Base-by-base conservation (phyloP, 2,329 filamentous ascomycete genomes). In the Monosporascus ibericus region DNA sequence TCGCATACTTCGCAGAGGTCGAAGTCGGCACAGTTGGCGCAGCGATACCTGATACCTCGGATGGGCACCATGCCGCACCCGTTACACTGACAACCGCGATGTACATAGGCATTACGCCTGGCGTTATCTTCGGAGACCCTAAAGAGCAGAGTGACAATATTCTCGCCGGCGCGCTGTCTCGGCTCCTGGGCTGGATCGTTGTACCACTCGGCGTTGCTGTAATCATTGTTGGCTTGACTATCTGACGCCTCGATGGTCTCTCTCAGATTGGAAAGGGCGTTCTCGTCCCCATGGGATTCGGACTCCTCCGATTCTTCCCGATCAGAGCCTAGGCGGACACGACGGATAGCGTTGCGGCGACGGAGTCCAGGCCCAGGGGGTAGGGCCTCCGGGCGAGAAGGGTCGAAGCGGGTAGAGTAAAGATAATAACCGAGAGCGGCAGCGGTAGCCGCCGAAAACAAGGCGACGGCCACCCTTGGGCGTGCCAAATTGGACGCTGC, bases 1-100 rank as follows among this genome's bases (percentile, higher is more conserved):
- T 99, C 92, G 72, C 94, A 99, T 7, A 86, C 86, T 66, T 96
- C 91, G 74, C 94, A 99, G 2, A 99, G 82, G 67, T 99, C 94
- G 66, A 91, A 97, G 70, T 99, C 92, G 58, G 89, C 84, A 67
- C 94, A 99, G 72, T 99, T 97, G 61, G 91, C 86, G 70, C 94
- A 99, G 54, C 92, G 87, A 73, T 95, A 99, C 52, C 94, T 84
- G 55, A 96, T 87, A 17, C 94, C 94, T 49, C 90, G 86, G 55
- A 99, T 97, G 14, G 94, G 92, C 48, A 89, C 84, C 63, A 88
- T 84, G 51, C 88, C 88, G 63, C 94, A 99, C 48, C 84, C 84
- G 68, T 97, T 96, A 68, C 94, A 99, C 38, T 87, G 87, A 55
- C 95, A 95, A 14, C 94, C 92, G 14, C 92, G 82, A 68, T 99